phyloP scores from a whole-genome alignment of 768 basidiomycete genomes.

The Russula virescens region DNA sequence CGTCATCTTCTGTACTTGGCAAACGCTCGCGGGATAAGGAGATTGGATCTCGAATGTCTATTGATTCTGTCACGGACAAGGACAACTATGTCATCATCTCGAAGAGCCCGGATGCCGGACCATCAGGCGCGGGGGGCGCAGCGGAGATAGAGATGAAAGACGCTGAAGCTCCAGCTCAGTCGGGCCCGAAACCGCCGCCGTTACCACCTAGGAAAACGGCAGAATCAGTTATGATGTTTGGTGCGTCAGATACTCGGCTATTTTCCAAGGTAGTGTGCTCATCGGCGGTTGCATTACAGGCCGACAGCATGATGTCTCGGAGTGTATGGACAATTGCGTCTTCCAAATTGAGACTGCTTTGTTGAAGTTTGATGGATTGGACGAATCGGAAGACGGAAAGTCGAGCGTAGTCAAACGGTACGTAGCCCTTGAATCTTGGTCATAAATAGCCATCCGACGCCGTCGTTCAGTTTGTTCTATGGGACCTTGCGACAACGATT shows the following conservation, averaged over 20 bases:
- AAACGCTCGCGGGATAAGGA: constrained; percentile 53
- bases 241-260: constrained; percentile 36
- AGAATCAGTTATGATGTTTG: constrained; percentile 88
- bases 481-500: constrained; percentile 73
- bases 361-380: constrained; percentile 60
- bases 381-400: constrained; percentile 46
- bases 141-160: constrained; percentile 32
- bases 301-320: constrained; percentile 95
- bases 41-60: constrained; percentile 41
- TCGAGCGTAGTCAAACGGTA: constrained; percentile 82
- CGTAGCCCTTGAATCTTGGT: constrained; percentile 8
- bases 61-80: constrained; percentile 46
- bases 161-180: constrained; percentile 21
- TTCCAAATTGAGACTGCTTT: constrained; percentile 96
- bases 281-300: constrained; percentile 40
- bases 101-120: constrained; percentile 29
- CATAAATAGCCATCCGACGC: no score
- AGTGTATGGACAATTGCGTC: constrained; percentile 99
- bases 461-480: constrained; percentile 62
- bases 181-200: constrained; percentile 45
- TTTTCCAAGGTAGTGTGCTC: not conserved
- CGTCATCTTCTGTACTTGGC: constrained; percentile 46
- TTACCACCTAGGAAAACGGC: constrained; percentile 47
- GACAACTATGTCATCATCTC: constrained; percentile 41
- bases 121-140: constrained; percentile 1